Evolutionary conservation across 106 monocot genomes (phyloP).

Genomic region (Chionographis japonica): DNA sequence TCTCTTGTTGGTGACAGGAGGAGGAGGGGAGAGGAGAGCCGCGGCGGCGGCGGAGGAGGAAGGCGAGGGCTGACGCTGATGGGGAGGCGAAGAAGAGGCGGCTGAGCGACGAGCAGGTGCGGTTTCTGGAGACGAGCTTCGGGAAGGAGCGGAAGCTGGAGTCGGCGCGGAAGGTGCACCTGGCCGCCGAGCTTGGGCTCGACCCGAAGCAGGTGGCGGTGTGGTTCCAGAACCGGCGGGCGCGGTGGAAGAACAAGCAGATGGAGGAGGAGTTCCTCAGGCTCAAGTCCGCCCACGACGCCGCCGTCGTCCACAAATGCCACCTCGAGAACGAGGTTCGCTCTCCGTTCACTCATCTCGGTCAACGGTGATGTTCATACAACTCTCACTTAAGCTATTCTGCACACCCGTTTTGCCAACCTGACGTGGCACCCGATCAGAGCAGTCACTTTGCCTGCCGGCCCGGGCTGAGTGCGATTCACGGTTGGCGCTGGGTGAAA

Average conservation of each 20-base stretch:
- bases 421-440: too few relatives aligned
- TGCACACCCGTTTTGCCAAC: too few relatives aligned
- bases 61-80: not conserved
- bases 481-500: too few relatives aligned
- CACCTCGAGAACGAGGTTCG: slow-evolving; percentile 55
- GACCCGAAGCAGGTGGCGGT: slow-evolving; percentile 74
- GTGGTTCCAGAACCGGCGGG: slow-evolving; percentile 77
- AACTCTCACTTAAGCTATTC: too few relatives aligned
- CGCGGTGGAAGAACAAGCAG: slow-evolving; percentile 62
- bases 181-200: slow-evolving; percentile 51
- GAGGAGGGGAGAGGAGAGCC: not conserved
- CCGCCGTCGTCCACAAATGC: slow-evolving; percentile 39
- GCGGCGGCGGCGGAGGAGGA: slow-evolving; percentile 25
- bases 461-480: too few relatives aligned
- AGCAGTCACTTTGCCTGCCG: too few relatives aligned
- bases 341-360: not conserved
- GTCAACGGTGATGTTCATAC: not conserved
- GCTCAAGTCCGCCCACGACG: slow-evolving; percentile 33
- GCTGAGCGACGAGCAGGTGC: slow-evolving; percentile 55
- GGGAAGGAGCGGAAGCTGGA: slow-evolving; percentile 57
- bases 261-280: slow-evolving; percentile 43
- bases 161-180: slow-evolving; percentile 36
- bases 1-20: not conserved
- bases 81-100: slow-evolving; percentile 47
- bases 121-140: slow-evolving; percentile 54